phyloP scores from a whole-genome alignment of 2,329 filamentous ascomycete species.

The Cladorrhinum sp. region DNA sequence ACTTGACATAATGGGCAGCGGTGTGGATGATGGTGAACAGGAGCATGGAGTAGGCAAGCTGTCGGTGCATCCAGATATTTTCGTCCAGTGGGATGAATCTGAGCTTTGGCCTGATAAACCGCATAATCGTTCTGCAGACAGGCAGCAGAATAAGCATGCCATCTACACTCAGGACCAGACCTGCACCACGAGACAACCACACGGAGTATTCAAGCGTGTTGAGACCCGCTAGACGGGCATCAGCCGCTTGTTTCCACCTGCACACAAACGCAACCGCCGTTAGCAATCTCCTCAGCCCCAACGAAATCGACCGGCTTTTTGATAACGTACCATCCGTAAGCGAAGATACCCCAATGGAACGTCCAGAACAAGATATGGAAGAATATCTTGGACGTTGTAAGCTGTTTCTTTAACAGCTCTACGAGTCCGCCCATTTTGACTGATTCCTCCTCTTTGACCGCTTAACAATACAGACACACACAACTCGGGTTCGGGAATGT shows the following conservation, averaged over 20 bases:
- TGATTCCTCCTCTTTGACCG: slow-evolving; percentile 28
- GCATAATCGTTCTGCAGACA: slow-evolving; percentile 88
- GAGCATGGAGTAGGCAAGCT: slow-evolving; percentile 85
- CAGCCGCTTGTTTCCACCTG: slow-evolving; percentile 75
- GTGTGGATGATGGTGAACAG: slow-evolving; percentile 79
- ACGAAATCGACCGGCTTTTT: background rate
- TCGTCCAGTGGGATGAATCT: slow-evolving; percentile 92
- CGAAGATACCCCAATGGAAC: slow-evolving; percentile 76
- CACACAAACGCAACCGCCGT: slow-evolving; percentile 18
- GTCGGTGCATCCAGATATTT: slow-evolving; percentile 93
- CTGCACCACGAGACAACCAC: slow-evolving; percentile 93
- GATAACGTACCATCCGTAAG: slow-evolving; percentile 77
- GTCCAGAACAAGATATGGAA: slow-evolving; percentile 83
- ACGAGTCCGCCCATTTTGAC: slow-evolving; percentile 38
- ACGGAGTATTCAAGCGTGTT: slow-evolving; percentile 86
- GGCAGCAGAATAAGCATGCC: slow-evolving; percentile 84
- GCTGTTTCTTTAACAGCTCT: slow-evolving; percentile 57
- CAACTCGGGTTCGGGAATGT: slow-evolving; percentile 39
- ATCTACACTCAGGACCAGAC: slow-evolving; percentile 79
- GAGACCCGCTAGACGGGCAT: slow-evolving; percentile 67
- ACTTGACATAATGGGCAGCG: slow-evolving; percentile 83
- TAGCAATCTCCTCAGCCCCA: slow-evolving; percentile 19
- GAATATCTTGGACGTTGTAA: slow-evolving; percentile 66
- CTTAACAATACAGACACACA: slow-evolving; percentile 12
- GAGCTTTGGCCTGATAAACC: slow-evolving; percentile 80